Evolutionary conservation across 139 green algal species (phyloP).

Genomic region (Coelastrella sp.): DNA sequence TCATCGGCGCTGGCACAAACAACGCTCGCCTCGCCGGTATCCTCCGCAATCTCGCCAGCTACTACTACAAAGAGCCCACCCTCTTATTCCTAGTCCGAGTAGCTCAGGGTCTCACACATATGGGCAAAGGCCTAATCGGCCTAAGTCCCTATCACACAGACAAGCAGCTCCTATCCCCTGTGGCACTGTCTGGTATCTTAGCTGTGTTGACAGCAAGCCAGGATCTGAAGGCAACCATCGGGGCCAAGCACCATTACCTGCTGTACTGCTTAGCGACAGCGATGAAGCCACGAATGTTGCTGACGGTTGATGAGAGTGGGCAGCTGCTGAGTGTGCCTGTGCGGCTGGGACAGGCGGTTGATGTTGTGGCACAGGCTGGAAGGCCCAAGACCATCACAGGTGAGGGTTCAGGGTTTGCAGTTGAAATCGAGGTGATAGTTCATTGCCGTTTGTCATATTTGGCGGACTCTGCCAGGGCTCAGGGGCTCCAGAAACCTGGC

Average conservation of each 20-base stretch:
- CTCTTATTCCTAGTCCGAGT: slow-evolving; percentile 93
- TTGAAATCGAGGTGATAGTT: too few species aligned
- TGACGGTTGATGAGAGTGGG: slow-evolving; percentile 94
- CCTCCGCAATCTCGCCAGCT: slow-evolving; percentile 88
- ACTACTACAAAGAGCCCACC: slow-evolving; percentile 99
- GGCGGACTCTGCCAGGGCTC: too few species aligned
- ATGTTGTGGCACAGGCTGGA: slow-evolving; percentile 98
- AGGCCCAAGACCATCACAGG: slow-evolving; percentile 98
- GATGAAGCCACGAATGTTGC: slow-evolving; percentile 96
- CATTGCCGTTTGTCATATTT: too few species aligned
- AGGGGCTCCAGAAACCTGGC: too few species aligned
- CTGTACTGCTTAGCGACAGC: slow-evolving; percentile 93
- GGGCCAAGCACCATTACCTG: slow-evolving; percentile 93
- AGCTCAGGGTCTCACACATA: slow-evolving; percentile 91
- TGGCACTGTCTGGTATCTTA: slow-evolving; percentile 88
- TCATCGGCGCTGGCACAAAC: slow-evolving; percentile 97
- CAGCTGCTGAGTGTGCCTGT: slow-evolving; percentile 89
- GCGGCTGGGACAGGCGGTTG: slow-evolving; percentile 95
- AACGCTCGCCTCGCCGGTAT: slow-evolving; percentile 92
- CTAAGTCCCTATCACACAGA: slow-evolving; percentile 94
- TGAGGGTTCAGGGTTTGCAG: neutral
- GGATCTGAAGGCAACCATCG: slow-evolving; percentile 81
- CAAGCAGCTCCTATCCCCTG: slow-evolving; percentile 87
- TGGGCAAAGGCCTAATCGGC: slow-evolving; percentile 98
- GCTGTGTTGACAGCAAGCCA: slow-evolving; percentile 83